These are phyloP conservation scores for Panicum hallii DNA, from an alignment of 202 grass and related monocot genomes.

Conservation along the genomic window DNA sequence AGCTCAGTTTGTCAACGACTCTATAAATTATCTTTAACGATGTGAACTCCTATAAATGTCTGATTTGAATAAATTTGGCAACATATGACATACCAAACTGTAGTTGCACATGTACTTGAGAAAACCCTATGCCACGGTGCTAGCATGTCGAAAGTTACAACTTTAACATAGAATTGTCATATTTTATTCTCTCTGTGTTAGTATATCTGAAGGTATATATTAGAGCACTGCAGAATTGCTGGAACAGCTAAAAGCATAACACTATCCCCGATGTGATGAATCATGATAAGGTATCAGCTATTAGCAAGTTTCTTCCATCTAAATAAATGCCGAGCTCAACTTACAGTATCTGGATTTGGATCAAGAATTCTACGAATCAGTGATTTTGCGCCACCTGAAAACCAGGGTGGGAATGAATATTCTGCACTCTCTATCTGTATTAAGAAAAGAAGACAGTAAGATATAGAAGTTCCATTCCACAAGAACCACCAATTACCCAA, in stretches of 20 bases:
- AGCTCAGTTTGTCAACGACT: not conserved
- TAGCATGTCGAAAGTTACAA: slow-evolving; percentile 15
- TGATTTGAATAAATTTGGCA: not conserved
- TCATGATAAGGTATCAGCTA: slow-evolving; percentile 27
- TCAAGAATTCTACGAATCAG: slow-evolving; percentile 87
- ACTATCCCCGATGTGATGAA: not conserved
- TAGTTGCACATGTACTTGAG: slow-evolving; percentile 2
- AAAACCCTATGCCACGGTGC: slow-evolving; percentile 5
- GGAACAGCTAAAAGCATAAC: not conserved
- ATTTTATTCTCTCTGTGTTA: too few relatives aligned
- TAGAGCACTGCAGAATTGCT: not conserved
- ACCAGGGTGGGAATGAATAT: slow-evolving; percentile 85
- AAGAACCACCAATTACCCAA: slow-evolving; percentile 4
- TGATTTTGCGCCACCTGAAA: slow-evolving; percentile 75
- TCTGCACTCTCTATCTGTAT: slow-evolving; percentile 79
- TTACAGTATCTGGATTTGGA: slow-evolving; percentile 91
- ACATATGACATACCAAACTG: slow-evolving; percentile 12
- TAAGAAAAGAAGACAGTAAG: slow-evolving; percentile 32
- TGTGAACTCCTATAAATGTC: not conserved
- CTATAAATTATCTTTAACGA: not conserved
- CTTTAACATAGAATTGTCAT: not conserved
- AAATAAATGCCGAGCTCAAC: slow-evolving; percentile 46
- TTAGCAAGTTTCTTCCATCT: slow-evolving; percentile 27
- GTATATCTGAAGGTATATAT: not conserved
- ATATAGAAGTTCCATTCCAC: slow-evolving; percentile 39